phyloP scores from a whole-genome alignment of 2,329 filamentous ascomycete species.

The Sporothrix schenckii region DNA sequence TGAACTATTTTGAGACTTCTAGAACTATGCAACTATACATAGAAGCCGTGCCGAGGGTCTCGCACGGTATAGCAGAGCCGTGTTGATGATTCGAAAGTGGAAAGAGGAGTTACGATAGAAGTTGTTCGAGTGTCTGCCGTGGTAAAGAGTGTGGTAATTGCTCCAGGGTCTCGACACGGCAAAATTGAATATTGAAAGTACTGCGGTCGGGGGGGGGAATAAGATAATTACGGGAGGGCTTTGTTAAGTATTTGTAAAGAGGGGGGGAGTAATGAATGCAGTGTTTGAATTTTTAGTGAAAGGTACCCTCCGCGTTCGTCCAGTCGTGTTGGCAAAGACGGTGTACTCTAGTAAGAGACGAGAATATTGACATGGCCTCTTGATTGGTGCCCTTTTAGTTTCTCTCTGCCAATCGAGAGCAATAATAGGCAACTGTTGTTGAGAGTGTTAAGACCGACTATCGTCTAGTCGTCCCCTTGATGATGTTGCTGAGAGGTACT shows the following conservation, averaged over 20 bases:
- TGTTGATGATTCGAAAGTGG: background rate
- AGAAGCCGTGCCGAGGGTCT: background rate
- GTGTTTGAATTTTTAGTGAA: slow-evolving; percentile 7
- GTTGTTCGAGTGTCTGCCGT: background rate
- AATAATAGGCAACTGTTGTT: background rate
- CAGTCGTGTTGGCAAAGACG: slow-evolving; percentile 19
- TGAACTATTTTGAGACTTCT: slow-evolving; percentile 14
- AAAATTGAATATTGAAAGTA: slow-evolving; percentile 17
- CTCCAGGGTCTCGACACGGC: background rate
- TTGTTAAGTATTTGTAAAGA: slow-evolving; percentile 12
- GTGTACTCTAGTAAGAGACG: slow-evolving; percentile 23
- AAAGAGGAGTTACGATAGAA: background rate
- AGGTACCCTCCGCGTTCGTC: background rate
- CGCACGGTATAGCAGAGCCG: background rate
- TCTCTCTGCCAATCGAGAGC: slow-evolving; percentile 31
- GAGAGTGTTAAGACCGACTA: background rate
- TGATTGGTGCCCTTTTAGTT: slow-evolving; percentile 29
- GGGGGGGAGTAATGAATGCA: background rate
- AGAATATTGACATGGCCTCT: slow-evolving; percentile 29
- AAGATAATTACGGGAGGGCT: background rate
- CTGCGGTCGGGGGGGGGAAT: background rate
- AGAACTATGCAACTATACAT: slow-evolving; percentile 6
- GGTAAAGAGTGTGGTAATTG: background rate
- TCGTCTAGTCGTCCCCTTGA: background rate
- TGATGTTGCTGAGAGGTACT: background rate